Evolutionary conservation across 768 basidiomycete genomes (phyloP), one percentile per base, ranked within the genome.

Genomic region (Boletus patriciae): DNA sequence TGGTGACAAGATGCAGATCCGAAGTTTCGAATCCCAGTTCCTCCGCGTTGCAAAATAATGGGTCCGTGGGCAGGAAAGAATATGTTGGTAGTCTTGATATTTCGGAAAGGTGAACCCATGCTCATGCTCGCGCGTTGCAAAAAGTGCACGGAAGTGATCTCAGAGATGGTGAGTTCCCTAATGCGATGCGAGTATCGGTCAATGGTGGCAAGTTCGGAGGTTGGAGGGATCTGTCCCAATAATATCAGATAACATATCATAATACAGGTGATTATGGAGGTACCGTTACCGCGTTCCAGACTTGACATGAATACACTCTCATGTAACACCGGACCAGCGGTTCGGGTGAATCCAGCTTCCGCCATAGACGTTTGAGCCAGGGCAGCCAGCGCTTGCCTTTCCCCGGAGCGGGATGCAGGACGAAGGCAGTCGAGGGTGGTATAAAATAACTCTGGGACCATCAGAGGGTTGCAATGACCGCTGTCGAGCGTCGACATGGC

Each of bases 241-340:
- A 34, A 37, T 11, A 33, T 54, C 23, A 63, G 53, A 46, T 11
- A 40, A 46, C 4, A 36, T 38, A 16, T 29, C 40, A n/a, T n/a
- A 44, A 25, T 27, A 40, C 0, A 19, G 16, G n/a, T 29, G 18
- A 18, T 31, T 3, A 29, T 33, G 18, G 18, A 37, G 4, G 40
- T 29, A 45, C 55, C 46, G 4, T 43, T 29, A 45, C 55, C 46
- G 1, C 2, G 12, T 46, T 19, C 11, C n/a, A n/a, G n/a, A n/a
- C n/a, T 42, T 18, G 11, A 34, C 12, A 11, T 46, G 4, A 21
- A 29, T 29, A 38, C 12, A 3, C 6, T 7, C 11, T 40, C 1
- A 42, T 38, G n/a, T 58, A 65, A 19, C 62, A 62, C 3, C 50
- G 47, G 6, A 66, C 29, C 8, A 66, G 36, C 9, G 61, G 64